Evolutionary conservation across 2,329 filamentous ascomycete genomes (phyloP), one percentile per base, ranked within the genome.

Genomic region (Aspergillus pseudoterreus): DNA sequence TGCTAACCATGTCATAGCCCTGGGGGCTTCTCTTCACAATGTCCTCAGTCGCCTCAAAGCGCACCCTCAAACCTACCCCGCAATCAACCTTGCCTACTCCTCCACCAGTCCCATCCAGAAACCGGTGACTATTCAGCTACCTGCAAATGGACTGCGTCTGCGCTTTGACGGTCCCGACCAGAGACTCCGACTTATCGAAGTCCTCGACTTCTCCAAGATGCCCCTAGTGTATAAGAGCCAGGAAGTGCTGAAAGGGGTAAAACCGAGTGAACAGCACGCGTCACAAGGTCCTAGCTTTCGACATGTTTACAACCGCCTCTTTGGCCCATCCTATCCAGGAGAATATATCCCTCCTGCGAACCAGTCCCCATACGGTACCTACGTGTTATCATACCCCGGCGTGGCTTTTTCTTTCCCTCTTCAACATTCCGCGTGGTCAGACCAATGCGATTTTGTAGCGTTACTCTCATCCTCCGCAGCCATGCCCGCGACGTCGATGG

Each of bases 141-240:
- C 92, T 1, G 81, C 83, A 3, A 99, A 97, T 72, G 94, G 94
- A 24, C 71, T 99, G 27, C 87, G 92, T 11, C 75, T 99, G 48
- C 90, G 90, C 39, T 99, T 99, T 66, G 94, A 99, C 67, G 94
- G 92, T 0, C 85, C 89, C 4, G 92, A 97, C 63, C 94, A 99
- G 71, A 84, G 92, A 33, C 76, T 99, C 39, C 88, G 94, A 2
- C 75, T 99, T 55, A 90, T 99, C 60, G 94, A 99, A 71, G 84
- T 97, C 6, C 73, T 90, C 49, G 91, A 97, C 73, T 96, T 99
- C 67, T 85, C 87, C 43, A 94, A 90, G 69, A 90, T 85, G 56
- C 82, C 85, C 55, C 83, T 97, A 55, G 84, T 86, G 15, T 95
- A 96, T 74, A 94, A 90, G 62, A 82, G 83, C 56, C 84, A 85